A percentile compares a stretch with the other conserved stretches of the same genome.
Evolutionary conservation across 495 filamentous ascomycete genomes (phyloP).

Genomic region (Lepraria neglecta): DNA sequence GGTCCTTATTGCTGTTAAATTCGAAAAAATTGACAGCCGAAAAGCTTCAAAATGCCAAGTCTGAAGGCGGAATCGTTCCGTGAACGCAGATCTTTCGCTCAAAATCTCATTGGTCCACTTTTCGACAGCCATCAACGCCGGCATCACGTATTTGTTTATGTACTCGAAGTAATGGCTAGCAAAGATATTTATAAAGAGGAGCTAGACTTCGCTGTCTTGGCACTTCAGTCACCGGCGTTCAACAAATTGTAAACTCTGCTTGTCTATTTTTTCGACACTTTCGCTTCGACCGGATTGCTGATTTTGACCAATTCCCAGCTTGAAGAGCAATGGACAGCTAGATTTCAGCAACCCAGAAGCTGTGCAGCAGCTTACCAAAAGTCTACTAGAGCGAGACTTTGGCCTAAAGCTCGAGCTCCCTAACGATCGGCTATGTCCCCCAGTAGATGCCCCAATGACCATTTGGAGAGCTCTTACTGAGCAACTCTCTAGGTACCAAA

Average conservation of each 20-base stretch:
- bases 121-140: background rate
- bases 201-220: slow-evolving; percentile 56
- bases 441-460: slow-evolving; percentile 42
- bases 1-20: too few relatives aligned
- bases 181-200: slow-evolving; percentile 53
- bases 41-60: too few relatives aligned
- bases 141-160: background rate
- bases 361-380: slow-evolving; percentile 77
- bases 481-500: slow-evolving; percentile 54
- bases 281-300: background rate
- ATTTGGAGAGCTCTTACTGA: background rate
- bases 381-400: slow-evolving; percentile 71
- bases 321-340: slow-evolving; percentile 59
- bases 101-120: too few relatives aligned
- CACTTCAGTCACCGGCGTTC: slow-evolving; percentile 52
- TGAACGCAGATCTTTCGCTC: too few relatives aligned
- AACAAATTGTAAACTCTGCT: slow-evolving; percentile 41
- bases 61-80: too few relatives aligned
- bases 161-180: slow-evolving; percentile 30
- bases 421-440: slow-evolving; percentile 79
- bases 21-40: too few relatives aligned
- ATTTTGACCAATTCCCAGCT: slow-evolving; percentile 27
- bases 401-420: slow-evolving; percentile 63
- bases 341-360: slow-evolving; percentile 77
- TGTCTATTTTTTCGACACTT: background rate